A percentile compares a stretch with the other conserved stretches of the same genome.
These are phyloP conservation scores for Amaranthus hypochondriacus DNA, from an alignment of 148 eudicot species.

Conservation along the genomic window DNA sequence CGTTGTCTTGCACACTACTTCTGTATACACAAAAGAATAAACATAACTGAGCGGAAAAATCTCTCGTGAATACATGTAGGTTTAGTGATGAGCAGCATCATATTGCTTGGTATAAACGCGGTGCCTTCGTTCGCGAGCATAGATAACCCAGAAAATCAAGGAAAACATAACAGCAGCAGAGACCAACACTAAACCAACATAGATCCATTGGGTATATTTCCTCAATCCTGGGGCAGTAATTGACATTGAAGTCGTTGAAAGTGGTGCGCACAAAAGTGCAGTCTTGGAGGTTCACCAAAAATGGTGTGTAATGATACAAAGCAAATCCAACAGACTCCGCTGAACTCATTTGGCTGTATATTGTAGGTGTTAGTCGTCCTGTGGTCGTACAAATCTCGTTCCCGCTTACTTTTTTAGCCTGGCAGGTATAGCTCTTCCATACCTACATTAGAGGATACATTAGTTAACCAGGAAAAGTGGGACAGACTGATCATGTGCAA, in stretches of 20 bases:
- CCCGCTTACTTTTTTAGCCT: conserved; percentile 29
- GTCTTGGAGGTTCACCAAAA: conserved; percentile 57
- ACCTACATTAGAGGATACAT: conserved; percentile 24
- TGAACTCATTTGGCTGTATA: conserved; percentile 55
- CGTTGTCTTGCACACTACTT: not conserved
- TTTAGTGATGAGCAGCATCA: conserved; percentile 12
- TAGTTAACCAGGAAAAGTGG: not conserved
- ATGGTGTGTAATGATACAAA: conserved; percentile 54
- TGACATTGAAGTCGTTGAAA: conserved; percentile 37
- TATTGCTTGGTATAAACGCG: conserved; percentile 55
- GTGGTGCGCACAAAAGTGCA: conserved; percentile 69
- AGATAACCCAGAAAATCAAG: conserved; percentile 70
- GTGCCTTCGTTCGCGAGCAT: conserved; percentile 71
- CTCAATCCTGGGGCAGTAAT: conserved; percentile 61
- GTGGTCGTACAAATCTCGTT: conserved; percentile 41
- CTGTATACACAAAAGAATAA: conserved; percentile 20
- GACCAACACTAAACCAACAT: conserved; percentile 57
- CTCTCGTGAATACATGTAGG: not conserved
- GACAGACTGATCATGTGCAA: not conserved
- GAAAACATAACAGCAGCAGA: conserved; percentile 76
- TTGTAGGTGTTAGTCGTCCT: conserved; percentile 61
- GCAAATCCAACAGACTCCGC: conserved; percentile 56
- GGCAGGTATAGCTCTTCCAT: conserved; percentile 38
- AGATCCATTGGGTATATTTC: conserved; percentile 52
- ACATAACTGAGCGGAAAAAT: not conserved